Percentiles rank a stretch among this genome's conserved stretches.
Conservation (phyloP, 768 basidiomycete genomes). For the Rhodotorula babjevae region DNA sequence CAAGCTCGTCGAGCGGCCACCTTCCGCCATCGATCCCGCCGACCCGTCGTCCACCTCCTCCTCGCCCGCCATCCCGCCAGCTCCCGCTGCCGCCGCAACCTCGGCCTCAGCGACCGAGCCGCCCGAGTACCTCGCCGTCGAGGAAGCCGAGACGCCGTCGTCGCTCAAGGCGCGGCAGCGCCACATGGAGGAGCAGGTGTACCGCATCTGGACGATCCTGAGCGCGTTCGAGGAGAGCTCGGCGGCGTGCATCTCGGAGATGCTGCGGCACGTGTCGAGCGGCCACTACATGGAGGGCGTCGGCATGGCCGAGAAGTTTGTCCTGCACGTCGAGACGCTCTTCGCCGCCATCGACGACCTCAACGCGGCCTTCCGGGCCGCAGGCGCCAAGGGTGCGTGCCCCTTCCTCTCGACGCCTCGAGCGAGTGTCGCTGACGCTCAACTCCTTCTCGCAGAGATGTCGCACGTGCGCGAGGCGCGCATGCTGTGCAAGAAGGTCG, state of each 20-base stretch:
- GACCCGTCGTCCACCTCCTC: background rate
- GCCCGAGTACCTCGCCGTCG: slow-evolving; percentile 64
- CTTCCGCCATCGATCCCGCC: slow-evolving; percentile 7
- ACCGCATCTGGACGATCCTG: slow-evolving; percentile 97
- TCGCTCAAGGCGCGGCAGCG: slow-evolving; percentile 84
- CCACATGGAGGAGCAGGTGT: slow-evolving; percentile 94
- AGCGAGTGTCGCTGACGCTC: background rate
- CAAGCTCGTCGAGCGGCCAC: slow-evolving; percentile 16
- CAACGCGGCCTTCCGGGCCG: slow-evolving; percentile 73
- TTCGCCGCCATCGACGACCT: slow-evolving; percentile 97
- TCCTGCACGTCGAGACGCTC: slow-evolving; percentile 93
- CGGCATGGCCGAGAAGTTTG: slow-evolving; percentile 97
- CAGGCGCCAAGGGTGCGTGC: slow-evolving; percentile 74
- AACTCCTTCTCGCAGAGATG: slow-evolving; percentile 52
- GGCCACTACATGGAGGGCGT: slow-evolving; percentile 95
- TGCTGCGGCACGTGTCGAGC: slow-evolving; percentile 94
- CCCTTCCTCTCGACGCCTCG: background rate
- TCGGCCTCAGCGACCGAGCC: slow-evolving; percentile 5
- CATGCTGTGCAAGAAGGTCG: slow-evolving; percentile 97
- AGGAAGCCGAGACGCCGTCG: slow-evolving; percentile 67
- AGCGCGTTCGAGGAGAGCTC: slow-evolving; percentile 99
- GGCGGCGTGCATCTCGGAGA: slow-evolving; percentile 97
- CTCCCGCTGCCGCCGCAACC: too few relatives aligned
- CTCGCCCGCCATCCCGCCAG: background rate
- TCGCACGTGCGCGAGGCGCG: slow-evolving; percentile 96